Evolutionary conservation across 2,329 filamentous ascomycete species (phyloP), one percentile per base, ranked within the genome.

Genomic region (Stagonosporopsis vannaccii): DNA sequence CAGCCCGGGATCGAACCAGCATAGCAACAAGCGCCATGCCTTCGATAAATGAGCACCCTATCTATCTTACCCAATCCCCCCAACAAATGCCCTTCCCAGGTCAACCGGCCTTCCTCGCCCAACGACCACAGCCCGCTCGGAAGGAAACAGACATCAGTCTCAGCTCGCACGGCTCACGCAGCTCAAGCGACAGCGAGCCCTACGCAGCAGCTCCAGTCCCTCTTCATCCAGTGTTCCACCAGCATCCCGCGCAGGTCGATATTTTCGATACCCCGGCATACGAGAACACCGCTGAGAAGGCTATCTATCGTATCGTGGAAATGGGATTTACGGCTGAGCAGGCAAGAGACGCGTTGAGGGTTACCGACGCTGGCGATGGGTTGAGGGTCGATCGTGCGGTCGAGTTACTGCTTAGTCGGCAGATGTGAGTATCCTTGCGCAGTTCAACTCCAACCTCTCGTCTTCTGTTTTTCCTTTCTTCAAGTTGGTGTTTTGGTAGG

Each of bases 311-410:
- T 37, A 82, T 88, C 52, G 83, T 87, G 5, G 81, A 85, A 32
- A 84, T 88, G 70, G 86, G 86, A 0, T 88, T 88, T 61, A 78
- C 78, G 7, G 75, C 80, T 15, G 78, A 80, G 17, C 79, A 85
- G 59, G 85, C 85, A 7, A 81, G 82, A 55, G 80, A 82, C 64
- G 86, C 86, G 17, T 73, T 88, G 17, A 80, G 81, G 36, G 79
- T 82, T 62, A 88, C 85, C 5, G 86, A 88, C 68, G 80, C 80
- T 13, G 86, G 85, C 0, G 83, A 86, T 60, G 84, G 84, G 0
- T 74, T 88, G 59, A 77, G 86, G 53, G 78, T 84, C 9, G 80
- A 86, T 62, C 79, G 81, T 4, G 86, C 86, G 0, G 80, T 87
- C 20, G 81, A 85, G 55, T 66, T 86, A 53, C 72, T 88, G 59